A percentile compares a stretch with the other conserved stretches of the same genome.
Conservation (phyloP, 306 rosid species). For the Sicyos baderoa region DNA sequence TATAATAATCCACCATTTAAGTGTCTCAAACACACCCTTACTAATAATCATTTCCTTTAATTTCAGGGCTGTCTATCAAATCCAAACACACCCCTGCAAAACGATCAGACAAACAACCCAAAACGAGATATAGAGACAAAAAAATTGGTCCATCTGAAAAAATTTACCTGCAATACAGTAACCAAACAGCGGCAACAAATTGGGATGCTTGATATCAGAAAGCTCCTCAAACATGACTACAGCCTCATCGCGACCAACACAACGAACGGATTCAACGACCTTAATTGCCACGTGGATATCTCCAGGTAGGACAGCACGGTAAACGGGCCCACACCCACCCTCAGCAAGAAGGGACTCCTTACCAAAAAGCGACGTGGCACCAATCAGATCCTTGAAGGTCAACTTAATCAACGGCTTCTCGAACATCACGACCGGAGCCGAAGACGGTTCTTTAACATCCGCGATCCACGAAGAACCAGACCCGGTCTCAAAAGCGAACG, state of each 20-base stretch:
- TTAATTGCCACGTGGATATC: slow-evolving; percentile 95
- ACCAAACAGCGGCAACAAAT: slow-evolving; percentile 77
- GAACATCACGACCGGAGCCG: slow-evolving; percentile 78
- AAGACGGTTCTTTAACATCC: slow-evolving; percentile 71
- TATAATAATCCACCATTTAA: too few species aligned
- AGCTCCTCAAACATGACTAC: slow-evolving; percentile 51
- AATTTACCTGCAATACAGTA: slow-evolving; percentile 87
- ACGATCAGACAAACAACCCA: not conserved
- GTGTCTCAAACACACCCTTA: too few species aligned
- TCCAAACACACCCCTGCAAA: too few species aligned
- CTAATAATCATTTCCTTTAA: too few species aligned
- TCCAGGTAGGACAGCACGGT: slow-evolving; percentile 70
- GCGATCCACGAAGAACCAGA: slow-evolving; percentile 91
- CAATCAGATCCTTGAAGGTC: slow-evolving; percentile 71
- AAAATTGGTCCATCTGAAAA: not conserved
- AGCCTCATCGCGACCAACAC: slow-evolving; percentile 43
- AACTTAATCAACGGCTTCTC: slow-evolving; percentile 88
- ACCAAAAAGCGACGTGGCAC: slow-evolving; percentile 93
- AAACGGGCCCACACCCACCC: slow-evolving; percentile 91
- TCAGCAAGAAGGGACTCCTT: slow-evolving; percentile 82
- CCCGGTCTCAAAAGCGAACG: slow-evolving; percentile 78
- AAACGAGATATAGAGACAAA: not conserved
- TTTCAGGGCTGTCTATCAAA: too few species aligned
- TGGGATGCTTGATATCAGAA: slow-evolving; percentile 65
- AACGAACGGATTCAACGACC: slow-evolving; percentile 65